Conservation (phyloP, 2,329 filamentous ascomycete species). For the Coniella vitis region DNA sequence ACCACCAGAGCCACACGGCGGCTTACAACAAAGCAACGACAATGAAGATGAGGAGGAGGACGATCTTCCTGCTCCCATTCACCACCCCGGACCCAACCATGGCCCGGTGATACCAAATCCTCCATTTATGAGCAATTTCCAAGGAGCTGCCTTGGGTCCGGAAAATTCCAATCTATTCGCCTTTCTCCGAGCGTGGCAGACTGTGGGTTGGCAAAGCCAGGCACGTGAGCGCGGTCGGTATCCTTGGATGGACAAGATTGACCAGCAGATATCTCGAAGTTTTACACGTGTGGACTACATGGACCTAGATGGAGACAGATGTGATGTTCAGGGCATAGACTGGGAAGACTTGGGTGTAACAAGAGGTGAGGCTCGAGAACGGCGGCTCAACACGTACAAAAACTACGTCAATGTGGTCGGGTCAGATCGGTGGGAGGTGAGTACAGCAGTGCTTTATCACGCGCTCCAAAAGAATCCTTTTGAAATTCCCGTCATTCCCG, state of each 20-base stretch:
- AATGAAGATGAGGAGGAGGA: neutral
- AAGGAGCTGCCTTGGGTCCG: conserved; percentile 34
- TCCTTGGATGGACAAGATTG: conserved; percentile 28
- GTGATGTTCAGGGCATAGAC: conserved; percentile 53
- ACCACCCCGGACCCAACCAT: neutral
- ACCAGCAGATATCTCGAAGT: conserved; percentile 19
- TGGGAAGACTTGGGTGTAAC: conserved; percentile 48
- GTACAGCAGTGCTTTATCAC: conserved; percentile 23
- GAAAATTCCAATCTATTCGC: conserved; percentile 43
- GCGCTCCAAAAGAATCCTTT: neutral
- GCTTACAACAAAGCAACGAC: neutral
- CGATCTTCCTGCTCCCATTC: neutral
- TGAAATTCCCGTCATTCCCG: neutral
- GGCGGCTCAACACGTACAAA: conserved; percentile 41
- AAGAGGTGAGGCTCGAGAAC: conserved; percentile 40
- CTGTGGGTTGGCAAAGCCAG: conserved; percentile 20
- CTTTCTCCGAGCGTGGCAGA: conserved; percentile 45
- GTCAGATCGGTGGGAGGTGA: conserved; percentile 43
- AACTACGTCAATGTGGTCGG: conserved; percentile 51
- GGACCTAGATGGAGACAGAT: conserved; percentile 48
- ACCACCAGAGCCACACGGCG: no score
- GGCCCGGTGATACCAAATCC: conserved; percentile 20
- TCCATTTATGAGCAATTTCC: conserved; percentile 26
- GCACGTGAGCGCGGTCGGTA: conserved; percentile 22
- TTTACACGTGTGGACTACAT: conserved; percentile 26